Evolutionary conservation across 176 grass and related monocot genomes (phyloP).

Genomic region (Raddia distichophylla): DNA sequence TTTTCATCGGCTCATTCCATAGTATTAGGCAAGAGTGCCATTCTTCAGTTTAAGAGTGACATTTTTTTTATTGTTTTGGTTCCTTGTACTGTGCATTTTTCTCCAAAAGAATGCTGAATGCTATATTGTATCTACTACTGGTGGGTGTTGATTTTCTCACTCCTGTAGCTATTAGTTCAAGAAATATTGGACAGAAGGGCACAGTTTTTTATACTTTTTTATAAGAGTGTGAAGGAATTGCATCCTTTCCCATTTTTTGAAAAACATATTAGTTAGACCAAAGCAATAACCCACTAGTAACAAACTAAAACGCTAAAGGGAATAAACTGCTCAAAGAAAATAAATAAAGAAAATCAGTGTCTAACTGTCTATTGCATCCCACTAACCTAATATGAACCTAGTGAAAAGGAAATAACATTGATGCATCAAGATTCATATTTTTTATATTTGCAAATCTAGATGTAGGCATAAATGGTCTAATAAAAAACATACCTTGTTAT

Average conservation of each 20-base stretch:
- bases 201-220: not conserved
- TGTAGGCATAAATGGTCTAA: slow-evolving; percentile 3
- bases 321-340: slow-evolving; percentile 1
- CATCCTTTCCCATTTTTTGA: not conserved
- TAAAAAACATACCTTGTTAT: slow-evolving; percentile 83
- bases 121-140: not conserved
- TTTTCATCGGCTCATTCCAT: not conserved
- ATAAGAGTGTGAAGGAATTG: not conserved
- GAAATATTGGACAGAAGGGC: not conserved
- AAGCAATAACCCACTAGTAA: not conserved
- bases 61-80: slow-evolving; percentile 7
- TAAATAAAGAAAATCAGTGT: not conserved
- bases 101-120: not conserved
- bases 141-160: not conserved
- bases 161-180: not conserved
- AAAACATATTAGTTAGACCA: not conserved
- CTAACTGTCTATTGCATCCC: not conserved
- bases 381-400: not conserved
- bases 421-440: not conserved
- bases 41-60: not conserved
- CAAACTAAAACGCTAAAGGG: slow-evolving; percentile 3
- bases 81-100: not conserved
- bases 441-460: not conserved
- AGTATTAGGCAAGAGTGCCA: not conserved
- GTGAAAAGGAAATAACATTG: slow-evolving; percentile 7